Conservation (phyloP, 2,329 filamentous ascomycete genomes). For the Botrytis porri region DNA sequence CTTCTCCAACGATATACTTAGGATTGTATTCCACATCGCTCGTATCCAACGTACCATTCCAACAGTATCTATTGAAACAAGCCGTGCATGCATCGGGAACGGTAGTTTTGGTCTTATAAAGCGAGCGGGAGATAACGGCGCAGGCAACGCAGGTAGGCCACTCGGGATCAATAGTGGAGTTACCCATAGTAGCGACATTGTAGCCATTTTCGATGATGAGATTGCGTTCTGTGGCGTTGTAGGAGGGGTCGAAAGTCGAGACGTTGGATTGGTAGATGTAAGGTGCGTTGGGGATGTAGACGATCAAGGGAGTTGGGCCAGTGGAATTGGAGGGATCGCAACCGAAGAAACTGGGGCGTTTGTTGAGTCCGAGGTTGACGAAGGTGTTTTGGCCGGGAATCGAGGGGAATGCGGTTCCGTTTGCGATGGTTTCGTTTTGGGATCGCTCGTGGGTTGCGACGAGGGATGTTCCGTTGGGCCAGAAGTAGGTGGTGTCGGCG, state of each 20-base stretch:
- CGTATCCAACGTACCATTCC: conserved; percentile 61
- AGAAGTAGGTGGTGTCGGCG: conserved; percentile 65
- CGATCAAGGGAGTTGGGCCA: conserved; percentile 61
- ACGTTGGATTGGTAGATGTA: conserved; percentile 76
- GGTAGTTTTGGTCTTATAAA: conserved; percentile 64
- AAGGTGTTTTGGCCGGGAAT: conserved; percentile 76
- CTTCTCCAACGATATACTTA: conserved; percentile 23
- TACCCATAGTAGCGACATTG: conserved; percentile 77
- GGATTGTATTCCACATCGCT: conserved; percentile 30
- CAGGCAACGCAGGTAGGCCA: conserved; percentile 89
- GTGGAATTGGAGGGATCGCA: conserved; percentile 67
- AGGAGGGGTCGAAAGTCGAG: conserved; percentile 69
- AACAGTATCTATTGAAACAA: conserved; percentile 86
- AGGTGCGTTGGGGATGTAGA: conserved; percentile 85
- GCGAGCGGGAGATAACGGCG: conserved; percentile 74
- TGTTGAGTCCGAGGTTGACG: conserved; percentile 72
- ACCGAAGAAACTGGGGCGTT: conserved; percentile 75
- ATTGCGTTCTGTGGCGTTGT: conserved; percentile 66
- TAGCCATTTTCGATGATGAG: conserved; percentile 84
- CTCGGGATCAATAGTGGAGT: conserved; percentile 67
- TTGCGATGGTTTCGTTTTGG: conserved; percentile 53
- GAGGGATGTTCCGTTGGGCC: conserved; percentile 75
- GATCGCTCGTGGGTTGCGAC: conserved; percentile 72
- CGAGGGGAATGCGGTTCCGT: conserved; percentile 68
- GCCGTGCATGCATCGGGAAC: conserved; percentile 68